A percentile compares a stretch with the other conserved stretches of the same genome.
These are phyloP conservation scores for Hygrocybe punicea DNA, from an alignment of 768 basidiomycete species.

Conservation along the genomic window DNA sequence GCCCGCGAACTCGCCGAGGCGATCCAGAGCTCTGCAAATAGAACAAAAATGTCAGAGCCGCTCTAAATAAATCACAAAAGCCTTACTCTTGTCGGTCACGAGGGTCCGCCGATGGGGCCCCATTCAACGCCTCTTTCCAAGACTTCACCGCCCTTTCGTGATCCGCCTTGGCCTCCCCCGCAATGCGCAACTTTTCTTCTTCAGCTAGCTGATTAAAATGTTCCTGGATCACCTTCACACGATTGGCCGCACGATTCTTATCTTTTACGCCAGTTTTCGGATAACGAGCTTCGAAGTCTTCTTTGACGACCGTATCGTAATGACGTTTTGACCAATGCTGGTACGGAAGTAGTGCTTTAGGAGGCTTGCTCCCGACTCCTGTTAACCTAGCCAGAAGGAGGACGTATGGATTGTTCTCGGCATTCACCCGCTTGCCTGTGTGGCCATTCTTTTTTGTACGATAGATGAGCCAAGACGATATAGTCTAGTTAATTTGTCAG, in stretches of 20 bases:
- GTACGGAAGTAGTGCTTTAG: background rate
- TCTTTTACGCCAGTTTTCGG: background rate
- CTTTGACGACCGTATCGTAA: background rate
- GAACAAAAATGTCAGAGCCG: background rate
- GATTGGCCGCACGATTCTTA: background rate
- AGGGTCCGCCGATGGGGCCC: background rate
- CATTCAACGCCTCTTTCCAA: background rate
- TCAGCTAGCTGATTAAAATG: background rate
- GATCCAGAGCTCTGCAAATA: background rate
- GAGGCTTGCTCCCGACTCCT: slow-evolving; percentile 1
- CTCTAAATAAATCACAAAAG: background rate
- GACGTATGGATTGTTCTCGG: background rate
- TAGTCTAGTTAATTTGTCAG: background rate
- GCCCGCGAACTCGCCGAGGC: background rate
- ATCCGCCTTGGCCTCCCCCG: background rate
- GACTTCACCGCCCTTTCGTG: background rate
- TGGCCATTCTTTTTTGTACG: background rate
- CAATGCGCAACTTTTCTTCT: background rate
- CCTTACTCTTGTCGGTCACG: background rate
- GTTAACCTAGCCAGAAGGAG: slow-evolving; percentile 5
- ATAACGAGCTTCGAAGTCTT: slow-evolving; percentile 1
- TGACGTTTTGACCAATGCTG: slow-evolving; percentile 1
- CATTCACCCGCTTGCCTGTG: background rate
- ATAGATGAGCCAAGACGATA: slow-evolving; percentile 1
- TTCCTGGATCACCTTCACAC: background rate